These are phyloP conservation scores for Chlorophyllum brunneum DNA, from an alignment of 768 basidiomycete genomes.

Conservation along the genomic window DNA sequence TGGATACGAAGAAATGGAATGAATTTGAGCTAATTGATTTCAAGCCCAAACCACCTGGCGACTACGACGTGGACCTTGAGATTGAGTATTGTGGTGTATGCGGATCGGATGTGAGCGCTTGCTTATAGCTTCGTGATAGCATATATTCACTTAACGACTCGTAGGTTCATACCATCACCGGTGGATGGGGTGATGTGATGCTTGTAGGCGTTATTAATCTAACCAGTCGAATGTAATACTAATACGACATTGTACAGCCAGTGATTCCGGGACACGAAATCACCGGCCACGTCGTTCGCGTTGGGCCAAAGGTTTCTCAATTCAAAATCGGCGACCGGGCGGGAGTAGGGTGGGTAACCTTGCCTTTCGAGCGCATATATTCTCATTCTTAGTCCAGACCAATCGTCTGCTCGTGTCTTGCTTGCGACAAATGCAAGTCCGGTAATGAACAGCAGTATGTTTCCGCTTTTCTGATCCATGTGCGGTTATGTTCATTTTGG, in stretches of 20 bases:
- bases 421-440: slow-evolving; percentile 44
- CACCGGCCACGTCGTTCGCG: slow-evolving; percentile 45
- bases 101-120: slow-evolving; percentile 41
- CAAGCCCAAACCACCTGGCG: slow-evolving; percentile 47
- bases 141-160: slow-evolving; percentile 5
- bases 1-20: slow-evolving; percentile 33
- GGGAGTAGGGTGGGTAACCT: slow-evolving; percentile 35
- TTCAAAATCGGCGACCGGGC: slow-evolving; percentile 57
- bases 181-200: slow-evolving; percentile 31
- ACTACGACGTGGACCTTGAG: slow-evolving; percentile 54
- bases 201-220: slow-evolving; percentile 17
- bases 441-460: slow-evolving; percentile 51
- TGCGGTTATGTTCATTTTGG: not conserved
- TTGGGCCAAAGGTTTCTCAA: slow-evolving; percentile 50
- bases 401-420: slow-evolving; percentile 43
- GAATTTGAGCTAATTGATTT: slow-evolving; percentile 42
- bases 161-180: slow-evolving; percentile 36
- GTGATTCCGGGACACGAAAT: slow-evolving; percentile 51
- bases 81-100: slow-evolving; percentile 50
- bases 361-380: slow-evolving; percentile 5
- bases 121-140: not conserved
- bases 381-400: slow-evolving; percentile 45
- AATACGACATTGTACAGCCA: slow-evolving; percentile 19
- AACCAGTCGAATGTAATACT: not conserved
- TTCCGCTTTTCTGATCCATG: not conserved